Evolutionary conservation across 495 filamentous ascomycete genomes (phyloP), one percentile per base, ranked within the genome.

Genomic region (Niebla homalea): DNA sequence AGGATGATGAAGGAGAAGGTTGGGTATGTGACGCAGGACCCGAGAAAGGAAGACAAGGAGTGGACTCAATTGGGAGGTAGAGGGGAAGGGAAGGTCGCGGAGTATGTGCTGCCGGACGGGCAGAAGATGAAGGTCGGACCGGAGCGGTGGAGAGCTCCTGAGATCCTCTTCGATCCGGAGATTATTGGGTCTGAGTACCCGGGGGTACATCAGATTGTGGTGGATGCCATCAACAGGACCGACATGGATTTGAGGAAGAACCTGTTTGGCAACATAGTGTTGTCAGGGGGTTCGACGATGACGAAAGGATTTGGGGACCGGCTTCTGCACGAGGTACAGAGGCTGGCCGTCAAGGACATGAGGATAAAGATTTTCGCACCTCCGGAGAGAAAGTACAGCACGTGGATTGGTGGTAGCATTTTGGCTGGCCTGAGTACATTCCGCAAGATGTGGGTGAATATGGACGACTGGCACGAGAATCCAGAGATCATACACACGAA

Each of bases 371-470:
- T 99, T 52, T 94, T 93, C 65, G 92, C 92, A 21, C 92, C 92
- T 49, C 88, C 93, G 2, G 92, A 99, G 70, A 78, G 92, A 50
- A 94, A 96, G 66, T 99, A 97, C 68, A 94, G 85, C 50, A 96
- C 87, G 22, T 99, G 92, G 92, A 97, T 96, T 61, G 92, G 92
- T 57, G 92, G 92, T 23, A 95, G 92, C 61, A 99, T 99, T 70
- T 70, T 99, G 50, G 92, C 93, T 32, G 93, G 93, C 0, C 65
- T 99, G 63, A 97, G 90, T 70, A 97, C 92, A 23, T 99, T 99
- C 68, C 82, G 88, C 72, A 98, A 97, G 92, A 97, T 99, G 93
- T 96, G 89, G 87, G 90, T 97, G 55, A 93, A 85, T 60, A 86
- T 90, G 59, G 93, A 96, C 58, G 92, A 97, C 69, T 99, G 90